Evolutionary conservation across 305 asterid species (phyloP).

Genomic region (Solanum hybrid): DNA sequence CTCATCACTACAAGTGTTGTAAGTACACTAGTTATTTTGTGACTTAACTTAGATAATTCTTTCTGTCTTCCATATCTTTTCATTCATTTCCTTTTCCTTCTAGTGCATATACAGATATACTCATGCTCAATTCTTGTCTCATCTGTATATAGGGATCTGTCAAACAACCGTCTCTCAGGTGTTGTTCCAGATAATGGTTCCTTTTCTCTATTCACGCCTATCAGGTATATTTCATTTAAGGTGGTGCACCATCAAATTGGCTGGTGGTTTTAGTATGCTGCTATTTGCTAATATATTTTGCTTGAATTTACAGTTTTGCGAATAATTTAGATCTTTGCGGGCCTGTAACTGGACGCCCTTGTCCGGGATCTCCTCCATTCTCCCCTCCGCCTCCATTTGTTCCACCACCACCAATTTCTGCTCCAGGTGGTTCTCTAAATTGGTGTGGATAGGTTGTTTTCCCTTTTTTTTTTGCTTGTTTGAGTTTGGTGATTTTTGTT

Average conservation of each 20-base stretch:
- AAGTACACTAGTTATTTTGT: slow-evolving; percentile 22
- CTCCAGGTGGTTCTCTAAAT: slow-evolving; percentile 46
- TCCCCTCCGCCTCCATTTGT: slow-evolving; percentile 98
- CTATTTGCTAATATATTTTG: slow-evolving; percentile 14
- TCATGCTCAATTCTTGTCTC: background rate
- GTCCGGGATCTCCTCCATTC: slow-evolving; percentile 99
- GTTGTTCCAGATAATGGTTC: slow-evolving; percentile 96
- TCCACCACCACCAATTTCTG: slow-evolving; percentile 72
- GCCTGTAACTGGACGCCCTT: slow-evolving; percentile 91
- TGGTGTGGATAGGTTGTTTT: background rate
- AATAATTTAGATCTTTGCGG: slow-evolving; percentile 90
- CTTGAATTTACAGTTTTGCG: slow-evolving; percentile 62
- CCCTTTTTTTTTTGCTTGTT: background rate
- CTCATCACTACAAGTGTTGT: slow-evolving; percentile 48
- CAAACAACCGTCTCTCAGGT: slow-evolving; percentile 85
- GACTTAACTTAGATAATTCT: background rate
- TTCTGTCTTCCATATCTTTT: background rate
- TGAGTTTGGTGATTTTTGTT: background rate
- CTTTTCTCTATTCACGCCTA: slow-evolving; percentile 90
- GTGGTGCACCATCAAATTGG: slow-evolving; percentile 3
- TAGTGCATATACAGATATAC: background rate
- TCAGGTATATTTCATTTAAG: slow-evolving; percentile 45
- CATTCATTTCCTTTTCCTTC: background rate
- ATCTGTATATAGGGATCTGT: slow-evolving; percentile 69
- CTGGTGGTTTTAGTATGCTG: slow-evolving; percentile 5